Evolutionary conservation across 441 rosid species (phyloP), one percentile per base, ranked within the genome.

Genomic region (Geranium incanum): DNA sequence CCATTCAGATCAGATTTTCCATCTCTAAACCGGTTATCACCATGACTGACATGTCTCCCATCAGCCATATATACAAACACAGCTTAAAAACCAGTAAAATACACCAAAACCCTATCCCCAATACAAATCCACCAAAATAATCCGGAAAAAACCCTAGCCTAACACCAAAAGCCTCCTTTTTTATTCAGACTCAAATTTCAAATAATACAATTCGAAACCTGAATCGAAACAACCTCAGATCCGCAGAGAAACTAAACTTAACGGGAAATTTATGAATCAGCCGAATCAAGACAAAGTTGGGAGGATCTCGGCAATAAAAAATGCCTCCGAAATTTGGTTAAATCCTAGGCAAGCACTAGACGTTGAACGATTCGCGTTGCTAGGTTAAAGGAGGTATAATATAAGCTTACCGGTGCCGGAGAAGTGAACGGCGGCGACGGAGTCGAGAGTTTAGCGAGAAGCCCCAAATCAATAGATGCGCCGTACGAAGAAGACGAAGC

Each of bases 31-130:
- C 89, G 97, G 38, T 79, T 82, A 79, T 86, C 93, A 12, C 85
- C 81, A 73, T 86, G 88, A 57, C 86, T 88, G 55, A 88, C 89
- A 82, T 83, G 89, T 77, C 88, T 89, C 84, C 97, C 93, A 77
- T 92, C 87, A 36, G 97, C 93, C 99, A 95, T 95, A 69, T 28
- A 80, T 70, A 41, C 48, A 41, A 41, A 41, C 7, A 6, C 48
- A 41, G 48, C 11, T 11, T 41, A 7, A 50, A 65, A 41, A 33
- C 9, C 4, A 75, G 71, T 41, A 41, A 66, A 73, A 43, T 65
- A 37, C 71, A 59, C 15, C 5, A 62, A 19, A 77, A 6, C 75
- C 76, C 71, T 67, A 18, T 52, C 78, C 80, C 67, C 59, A 66
- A 66, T 66, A 41, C 48, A 41, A 41, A 28, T 28, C 33, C 33